These are phyloP conservation scores for Raffaelea ambrosiae DNA, from an alignment of 2,329 filamentous ascomycete species.

Conservation along the genomic window DNA sequence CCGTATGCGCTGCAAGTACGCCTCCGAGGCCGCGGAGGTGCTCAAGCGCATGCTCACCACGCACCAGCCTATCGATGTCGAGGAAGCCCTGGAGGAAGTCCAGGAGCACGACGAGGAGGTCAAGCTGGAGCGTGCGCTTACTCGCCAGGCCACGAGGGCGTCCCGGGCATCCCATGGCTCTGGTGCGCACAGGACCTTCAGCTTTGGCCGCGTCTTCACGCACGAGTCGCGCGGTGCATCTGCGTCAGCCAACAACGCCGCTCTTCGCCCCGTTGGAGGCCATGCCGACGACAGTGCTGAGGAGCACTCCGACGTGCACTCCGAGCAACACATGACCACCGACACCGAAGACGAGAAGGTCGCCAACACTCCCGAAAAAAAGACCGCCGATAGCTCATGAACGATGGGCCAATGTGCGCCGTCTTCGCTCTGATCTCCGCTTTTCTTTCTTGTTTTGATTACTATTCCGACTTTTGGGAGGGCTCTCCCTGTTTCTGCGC, in stretches of 20 bases:
- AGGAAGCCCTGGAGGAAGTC: conserved; percentile 8
- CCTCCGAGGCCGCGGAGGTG: conserved; percentile 56
- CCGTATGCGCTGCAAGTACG: conserved; percentile 60
- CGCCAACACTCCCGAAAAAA: no score
- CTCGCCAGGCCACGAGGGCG: background rate
- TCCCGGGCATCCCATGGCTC: background rate
- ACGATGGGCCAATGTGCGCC: no score
- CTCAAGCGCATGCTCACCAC: conserved; percentile 34
- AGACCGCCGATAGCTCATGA: no score
- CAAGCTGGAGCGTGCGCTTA: conserved; percentile 3
- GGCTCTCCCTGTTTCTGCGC: background rate
- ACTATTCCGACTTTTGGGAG: no score
- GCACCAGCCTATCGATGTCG: conserved; percentile 19
- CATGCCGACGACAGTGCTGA: no score
- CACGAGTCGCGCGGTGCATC: no score
- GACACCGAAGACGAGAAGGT: background rate
- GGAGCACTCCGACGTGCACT: no score
- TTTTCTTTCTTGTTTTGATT: background rate
- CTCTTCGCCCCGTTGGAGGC: no score
- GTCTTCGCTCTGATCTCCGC: background rate
- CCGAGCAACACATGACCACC: no score
- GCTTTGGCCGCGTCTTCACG: background rate
- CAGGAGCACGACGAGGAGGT: conserved; percentile 2
- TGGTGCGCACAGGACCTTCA: background rate
- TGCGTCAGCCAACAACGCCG: no score